Evolutionary conservation across 345 rosid genomes (phyloP).

Genomic region (Lumnitzera littorea): DNA sequence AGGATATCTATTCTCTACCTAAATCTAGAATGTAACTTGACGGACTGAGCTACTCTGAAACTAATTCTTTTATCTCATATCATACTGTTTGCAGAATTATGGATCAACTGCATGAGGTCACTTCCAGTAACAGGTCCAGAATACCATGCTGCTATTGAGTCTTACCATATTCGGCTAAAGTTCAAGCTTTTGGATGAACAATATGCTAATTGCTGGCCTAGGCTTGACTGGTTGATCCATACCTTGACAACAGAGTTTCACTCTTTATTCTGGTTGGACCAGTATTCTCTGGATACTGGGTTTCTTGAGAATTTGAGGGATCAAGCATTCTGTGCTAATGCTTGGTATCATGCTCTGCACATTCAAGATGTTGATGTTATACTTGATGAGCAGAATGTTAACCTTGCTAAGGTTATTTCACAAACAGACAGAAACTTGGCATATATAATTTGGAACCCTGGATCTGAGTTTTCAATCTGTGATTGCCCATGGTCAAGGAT

Average conservation of each 20-base stretch:
- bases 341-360: slow-evolving; percentile 41
- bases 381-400: slow-evolving; percentile 40
- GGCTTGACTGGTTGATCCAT: slow-evolving; percentile 47
- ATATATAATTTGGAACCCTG: slow-evolving; percentile 42
- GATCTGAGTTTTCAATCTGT: slow-evolving; percentile 46
- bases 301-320: slow-evolving; percentile 31
- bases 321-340: slow-evolving; percentile 22
- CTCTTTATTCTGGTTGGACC: slow-evolving; percentile 39
- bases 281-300: slow-evolving; percentile 34
- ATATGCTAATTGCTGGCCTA: slow-evolving; percentile 23
- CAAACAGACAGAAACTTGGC: slow-evolving; percentile 33
- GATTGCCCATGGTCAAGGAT: slow-evolving; percentile 34
- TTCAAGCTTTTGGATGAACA: slow-evolving; percentile 27
- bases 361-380: slow-evolving; percentile 31
- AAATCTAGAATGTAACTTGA: too few relatives aligned
- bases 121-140: slow-evolving; percentile 34
- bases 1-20: too few relatives aligned
- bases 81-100: slow-evolving; percentile 20
- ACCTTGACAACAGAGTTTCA: slow-evolving; percentile 40
- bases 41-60: too few relatives aligned
- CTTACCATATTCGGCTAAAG: slow-evolving; percentile 39
- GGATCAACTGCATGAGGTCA: slow-evolving; percentile 31
- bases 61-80: too few relatives aligned
- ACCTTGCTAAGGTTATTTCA: slow-evolving; percentile 37
- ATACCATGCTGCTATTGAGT: slow-evolving; percentile 44